Evolutionary conservation across 192 early-diverging fungal genomes (phyloP), one percentile per base, ranked within the genome.

Genomic region (Dissophora globulifera): DNA sequence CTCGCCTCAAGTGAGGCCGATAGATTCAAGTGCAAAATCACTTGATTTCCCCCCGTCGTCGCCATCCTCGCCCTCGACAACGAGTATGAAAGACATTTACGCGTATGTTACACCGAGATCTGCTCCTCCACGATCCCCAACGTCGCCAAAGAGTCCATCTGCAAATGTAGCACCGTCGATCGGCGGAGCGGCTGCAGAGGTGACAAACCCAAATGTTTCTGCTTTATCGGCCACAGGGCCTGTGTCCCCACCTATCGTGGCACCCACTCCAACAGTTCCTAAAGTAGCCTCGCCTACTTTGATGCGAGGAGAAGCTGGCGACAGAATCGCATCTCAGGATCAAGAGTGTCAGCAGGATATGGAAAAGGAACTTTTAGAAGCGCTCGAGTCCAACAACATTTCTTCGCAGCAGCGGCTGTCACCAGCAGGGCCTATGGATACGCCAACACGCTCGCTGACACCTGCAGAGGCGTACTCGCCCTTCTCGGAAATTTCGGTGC

Each of bases 361-460:
- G 10, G 72, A 76, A 40, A 66, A 76, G 52, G 72, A 76, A 25
- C 19, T 76, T 5, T 52, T 56, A 31, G 72, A 76, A 23, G 72
- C 72, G 1, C 33, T 76, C 8, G 63, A 76, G 20, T 67, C 58
- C 16, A 40, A 42, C 2, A 49, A 52, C 3, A 40, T 40, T 29
- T 40, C 19, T 57, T 33, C 16, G 11, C 22, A 47, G 23, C 50
- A 58, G 38, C 49, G 20, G 7, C 30, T 11, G 45, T 29, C 23
- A 22, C 41, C 31, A 19, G 29, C 30, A 2, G 16, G 35, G 55
- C 42, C 45, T n/a, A 15, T 31, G 1, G 20, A 49, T 1, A 49
- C 53, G 1, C 63, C 63, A 25, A 51, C 33, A 12, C 31, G 72
- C 17, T 61, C 58, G 16, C 15, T 61, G 42, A 67, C 72, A 8